Evolutionary conservation across 116 monocot species (phyloP), one percentile per base, ranked within the genome.

Genomic region (Iris pallida): DNA sequence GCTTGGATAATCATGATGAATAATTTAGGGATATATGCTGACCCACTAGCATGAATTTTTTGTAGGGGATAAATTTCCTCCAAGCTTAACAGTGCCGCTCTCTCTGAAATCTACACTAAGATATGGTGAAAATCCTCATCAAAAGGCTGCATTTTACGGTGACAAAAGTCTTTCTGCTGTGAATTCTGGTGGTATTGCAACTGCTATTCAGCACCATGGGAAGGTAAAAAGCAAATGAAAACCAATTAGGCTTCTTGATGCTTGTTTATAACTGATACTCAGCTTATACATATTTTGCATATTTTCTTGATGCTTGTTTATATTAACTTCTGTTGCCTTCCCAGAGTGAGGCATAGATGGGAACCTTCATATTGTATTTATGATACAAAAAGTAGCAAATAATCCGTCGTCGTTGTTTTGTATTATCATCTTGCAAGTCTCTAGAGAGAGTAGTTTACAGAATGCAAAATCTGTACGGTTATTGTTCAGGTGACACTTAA

Each of bases 51-150:
- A 30, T 30, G 30, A 30, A 1, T 58, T 56, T 76, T 30, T 30
- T 30, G 30, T 53, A 93, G 90, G 80, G 14, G 83, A 83, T 61
- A 80, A 70, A 15, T 90, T 99, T 82, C 86, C 98, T 68, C 84
- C 90, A 14, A 78, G 76, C 78, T 71, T 99, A 11, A 99, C 93
- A 14, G 75, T 99, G 65, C 84, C 98, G 30, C 78, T 99, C 0
- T 72, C 88, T 8, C 64, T 79, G 65, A 84, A 85, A 71, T 80
- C 72, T 66, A 64, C 81, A 61, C 90, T 99, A 55, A 75, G 98
- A 45, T 99, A 99, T 64, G 98, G 98, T 54, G 98, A 99, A 81
- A 99, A 99, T 86, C 98, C 98, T 69, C 98, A 99, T 80, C 93
- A 93, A 69, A 90, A 84, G 47, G 98, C 98, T 68, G 90, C 88